phyloP scores from a whole-genome alignment of 345 rosid species.

The Eucalyptus lansdowneana region DNA sequence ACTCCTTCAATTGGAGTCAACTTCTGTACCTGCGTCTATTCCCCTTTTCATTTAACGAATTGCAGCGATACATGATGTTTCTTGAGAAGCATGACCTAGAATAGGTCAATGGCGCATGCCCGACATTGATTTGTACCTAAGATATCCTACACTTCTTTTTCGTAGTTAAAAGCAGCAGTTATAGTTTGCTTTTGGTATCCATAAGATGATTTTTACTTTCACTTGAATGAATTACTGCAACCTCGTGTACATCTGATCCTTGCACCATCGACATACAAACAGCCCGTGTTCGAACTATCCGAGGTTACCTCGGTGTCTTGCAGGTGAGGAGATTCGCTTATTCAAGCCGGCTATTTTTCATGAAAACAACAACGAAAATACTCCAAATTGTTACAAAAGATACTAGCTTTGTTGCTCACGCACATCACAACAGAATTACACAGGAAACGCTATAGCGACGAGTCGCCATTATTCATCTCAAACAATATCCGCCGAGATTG shows the following conservation, averaged over 20 bases:
- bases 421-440: background rate
- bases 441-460: background rate
- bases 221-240: background rate
- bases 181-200: background rate
- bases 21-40: background rate
- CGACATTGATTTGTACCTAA: background rate
- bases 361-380: background rate
- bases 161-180: background rate
- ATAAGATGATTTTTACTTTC: background rate
- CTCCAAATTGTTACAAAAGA: background rate
- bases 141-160: background rate
- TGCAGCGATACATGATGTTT: background rate
- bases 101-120: background rate
- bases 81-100: background rate
- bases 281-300: background rate
- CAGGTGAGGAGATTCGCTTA: background rate
- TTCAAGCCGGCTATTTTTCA: background rate
- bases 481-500: background rate
- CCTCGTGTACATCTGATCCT: background rate
- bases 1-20: background rate
- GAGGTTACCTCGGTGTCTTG: background rate
- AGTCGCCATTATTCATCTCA: background rate
- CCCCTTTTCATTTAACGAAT: background rate
- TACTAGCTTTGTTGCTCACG: background rate
- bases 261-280: background rate